Conservation (phyloP, 148 eudicot species). For the Gaultheria prostrata region DNA sequence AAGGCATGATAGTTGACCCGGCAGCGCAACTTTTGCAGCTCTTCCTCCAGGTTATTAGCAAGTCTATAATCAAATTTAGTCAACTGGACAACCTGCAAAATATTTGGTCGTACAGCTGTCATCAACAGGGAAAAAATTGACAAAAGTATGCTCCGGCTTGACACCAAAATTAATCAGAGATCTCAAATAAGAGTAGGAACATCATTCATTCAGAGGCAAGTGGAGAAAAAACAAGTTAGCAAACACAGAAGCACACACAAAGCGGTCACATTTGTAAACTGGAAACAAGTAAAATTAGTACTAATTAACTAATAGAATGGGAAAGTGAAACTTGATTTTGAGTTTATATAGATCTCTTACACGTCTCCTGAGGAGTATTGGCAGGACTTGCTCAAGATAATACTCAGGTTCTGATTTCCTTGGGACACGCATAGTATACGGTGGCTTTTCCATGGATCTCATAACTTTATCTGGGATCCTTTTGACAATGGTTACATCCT, state of each 20-base stretch:
- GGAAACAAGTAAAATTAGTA: neutral
- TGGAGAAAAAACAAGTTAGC: neutral
- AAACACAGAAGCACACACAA: neutral
- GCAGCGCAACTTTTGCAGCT: slow-evolving; percentile 91
- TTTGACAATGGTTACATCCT: slow-evolving; percentile 77
- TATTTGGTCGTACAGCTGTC: neutral
- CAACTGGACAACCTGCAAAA: slow-evolving; percentile 87
- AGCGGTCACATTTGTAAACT: neutral
- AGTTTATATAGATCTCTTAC: slow-evolving; percentile 46
- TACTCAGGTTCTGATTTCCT: slow-evolving; percentile 90
- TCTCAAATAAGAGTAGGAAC: neutral
- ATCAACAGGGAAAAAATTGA: slow-evolving; percentile 6
- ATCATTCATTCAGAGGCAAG: neutral
- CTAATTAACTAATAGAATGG: neutral
- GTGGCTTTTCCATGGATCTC: slow-evolving; percentile 87
- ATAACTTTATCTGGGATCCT: slow-evolving; percentile 83
- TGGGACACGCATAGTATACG: slow-evolving; percentile 93
- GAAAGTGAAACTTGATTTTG: neutral
- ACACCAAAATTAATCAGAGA: slow-evolving; percentile 7
- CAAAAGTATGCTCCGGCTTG: neutral
- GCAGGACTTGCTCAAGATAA: slow-evolving; percentile 71
- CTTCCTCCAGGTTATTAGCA: slow-evolving; percentile 76
- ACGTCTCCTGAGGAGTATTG: slow-evolving; percentile 76
- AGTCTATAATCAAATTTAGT: slow-evolving; percentile 97
- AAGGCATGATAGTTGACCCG: slow-evolving; percentile 91